phyloP scores from a whole-genome alignment of 768 basidiomycete species.

The Podaxis mareebaensis region DNA sequence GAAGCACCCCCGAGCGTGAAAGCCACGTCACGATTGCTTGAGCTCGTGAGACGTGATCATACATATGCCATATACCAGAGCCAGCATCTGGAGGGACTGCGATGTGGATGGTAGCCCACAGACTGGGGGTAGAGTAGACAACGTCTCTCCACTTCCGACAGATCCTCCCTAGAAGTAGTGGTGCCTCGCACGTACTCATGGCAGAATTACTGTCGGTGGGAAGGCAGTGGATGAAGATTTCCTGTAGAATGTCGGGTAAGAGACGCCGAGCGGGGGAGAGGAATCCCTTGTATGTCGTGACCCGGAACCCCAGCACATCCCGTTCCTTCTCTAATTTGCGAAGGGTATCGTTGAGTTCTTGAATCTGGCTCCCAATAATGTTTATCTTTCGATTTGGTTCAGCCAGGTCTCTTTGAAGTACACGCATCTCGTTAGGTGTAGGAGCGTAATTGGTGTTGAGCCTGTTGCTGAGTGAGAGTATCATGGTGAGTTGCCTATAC shows the following conservation, averaged over 20 bases:
- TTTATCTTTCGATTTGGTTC: not conserved
- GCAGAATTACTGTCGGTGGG: constrained; percentile 19
- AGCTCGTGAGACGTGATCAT: not conserved
- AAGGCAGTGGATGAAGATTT: constrained; percentile 21
- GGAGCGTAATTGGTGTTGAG: constrained; percentile 15
- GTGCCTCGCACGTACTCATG: constrained; percentile 19
- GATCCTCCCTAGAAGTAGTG: constrained; percentile 19
- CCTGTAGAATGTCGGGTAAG: constrained; percentile 19
- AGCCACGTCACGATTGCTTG: constrained; percentile 12
- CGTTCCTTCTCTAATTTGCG: not conserved
- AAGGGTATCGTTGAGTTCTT: not conserved
- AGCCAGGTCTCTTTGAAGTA: not conserved
- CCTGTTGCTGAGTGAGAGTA: not conserved
- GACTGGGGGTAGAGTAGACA: constrained; percentile 13
- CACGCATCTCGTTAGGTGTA: not conserved
- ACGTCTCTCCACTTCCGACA: constrained; percentile 21
- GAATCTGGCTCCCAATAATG: not conserved
- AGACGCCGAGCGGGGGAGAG: constrained; percentile 17
- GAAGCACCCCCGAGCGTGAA: constrained; percentile 9
- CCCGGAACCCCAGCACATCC: not conserved
- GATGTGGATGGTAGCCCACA: constrained; percentile 22
- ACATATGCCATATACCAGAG: not conserved
- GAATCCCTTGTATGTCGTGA: not conserved
- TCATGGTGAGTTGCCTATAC: not conserved
- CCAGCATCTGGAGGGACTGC: constrained; percentile 14